Evolutionary conservation across 352 stramenopile species (phyloP).

Genomic region (Pythium dissotocum): DNA sequence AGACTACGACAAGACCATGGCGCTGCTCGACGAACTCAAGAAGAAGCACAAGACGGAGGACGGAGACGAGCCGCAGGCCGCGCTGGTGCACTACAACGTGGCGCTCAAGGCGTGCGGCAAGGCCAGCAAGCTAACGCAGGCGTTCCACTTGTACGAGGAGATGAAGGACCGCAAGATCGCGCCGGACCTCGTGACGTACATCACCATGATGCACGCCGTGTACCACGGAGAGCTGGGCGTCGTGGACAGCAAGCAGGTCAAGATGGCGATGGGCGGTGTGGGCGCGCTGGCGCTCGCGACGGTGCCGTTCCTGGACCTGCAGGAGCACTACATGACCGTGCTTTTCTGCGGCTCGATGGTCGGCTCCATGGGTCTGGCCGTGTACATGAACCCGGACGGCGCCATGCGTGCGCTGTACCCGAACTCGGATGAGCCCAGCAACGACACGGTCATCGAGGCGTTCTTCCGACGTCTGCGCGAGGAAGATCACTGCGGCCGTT

Average conservation of each 20-base stretch:
- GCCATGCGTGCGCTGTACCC: slow-evolving; percentile 80
- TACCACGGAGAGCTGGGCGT: slow-evolving; percentile 73
- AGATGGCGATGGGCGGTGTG: slow-evolving; percentile 57
- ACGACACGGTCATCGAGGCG: slow-evolving; percentile 70
- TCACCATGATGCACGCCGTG: slow-evolving; percentile 88
- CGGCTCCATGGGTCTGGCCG: slow-evolving; percentile 77
- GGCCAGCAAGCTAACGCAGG: slow-evolving; percentile 59
- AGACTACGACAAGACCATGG: slow-evolving; percentile 54
- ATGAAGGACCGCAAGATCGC: slow-evolving; percentile 78
- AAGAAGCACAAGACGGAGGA: slow-evolving; percentile 20
- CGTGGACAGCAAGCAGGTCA: slow-evolving; percentile 72
- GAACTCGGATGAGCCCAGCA: slow-evolving; percentile 67
- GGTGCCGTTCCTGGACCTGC: slow-evolving; percentile 71
- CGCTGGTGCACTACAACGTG: slow-evolving; percentile 81
- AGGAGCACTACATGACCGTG: slow-evolving; percentile 72
- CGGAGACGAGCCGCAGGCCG: slow-evolving; percentile 27
- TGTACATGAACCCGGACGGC: slow-evolving; percentile 85
- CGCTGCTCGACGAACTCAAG: slow-evolving; percentile 62
- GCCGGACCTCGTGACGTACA: slow-evolving; percentile 78
- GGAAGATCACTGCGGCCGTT: slow-evolving; percentile 80
- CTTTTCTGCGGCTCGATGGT: slow-evolving; percentile 76
- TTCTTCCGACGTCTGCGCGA: slow-evolving; percentile 85
- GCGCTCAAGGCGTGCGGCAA: slow-evolving; percentile 78
- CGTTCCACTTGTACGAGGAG: slow-evolving; percentile 84
- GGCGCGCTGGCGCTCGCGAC: slow-evolving; percentile 54